A percentile compares a stretch with the other conserved stretches of the same genome.
Conservation (phyloP, 73 alveolate genomes). For the Paramecium sexaurelia region DNA sequence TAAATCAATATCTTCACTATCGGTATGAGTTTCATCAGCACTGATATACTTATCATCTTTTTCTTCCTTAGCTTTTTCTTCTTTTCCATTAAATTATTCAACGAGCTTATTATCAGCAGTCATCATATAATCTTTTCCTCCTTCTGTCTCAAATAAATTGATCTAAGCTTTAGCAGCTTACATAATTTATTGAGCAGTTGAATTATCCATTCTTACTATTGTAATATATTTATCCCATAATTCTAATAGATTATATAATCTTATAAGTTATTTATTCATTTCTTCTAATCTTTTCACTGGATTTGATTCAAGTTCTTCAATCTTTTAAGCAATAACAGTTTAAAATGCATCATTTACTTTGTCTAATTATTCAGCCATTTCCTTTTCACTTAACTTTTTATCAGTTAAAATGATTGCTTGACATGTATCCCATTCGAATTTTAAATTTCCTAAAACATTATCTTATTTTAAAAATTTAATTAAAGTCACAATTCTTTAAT, state of each 20-base stretch:
- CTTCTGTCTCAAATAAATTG: background rate
- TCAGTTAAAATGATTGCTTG: slow-evolving; percentile 19
- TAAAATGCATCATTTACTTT: slow-evolving; percentile 20
- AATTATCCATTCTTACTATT: background rate
- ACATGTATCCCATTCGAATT: slow-evolving; percentile 44
- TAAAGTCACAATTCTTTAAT: slow-evolving; percentile 39
- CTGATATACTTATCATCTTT: slow-evolving; percentile 8
- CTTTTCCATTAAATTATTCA: background rate
- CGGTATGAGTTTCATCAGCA: slow-evolving; percentile 59
- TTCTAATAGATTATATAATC: slow-evolving; percentile 23
- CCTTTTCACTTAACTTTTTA: background rate
- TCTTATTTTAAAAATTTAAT: slow-evolving; percentile 38
- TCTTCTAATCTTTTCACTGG: background rate
- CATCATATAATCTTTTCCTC: background rate
- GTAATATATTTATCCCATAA: slow-evolving; percentile 53
- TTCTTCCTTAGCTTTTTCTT: background rate
- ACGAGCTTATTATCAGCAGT: background rate
- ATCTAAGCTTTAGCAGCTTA: background rate
- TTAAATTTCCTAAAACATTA: background rate
- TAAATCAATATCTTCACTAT: slow-evolving; percentile 49
- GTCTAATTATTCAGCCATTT: slow-evolving; percentile 35
- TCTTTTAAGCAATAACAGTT: background rate
- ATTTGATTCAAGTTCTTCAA: background rate
- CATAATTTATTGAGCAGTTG: slow-evolving; percentile 27
- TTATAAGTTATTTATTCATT: slow-evolving; percentile 39